phyloP scores from a whole-genome alignment of 768 basidiomycete genomes.

The Tremella fuciformis region DNA sequence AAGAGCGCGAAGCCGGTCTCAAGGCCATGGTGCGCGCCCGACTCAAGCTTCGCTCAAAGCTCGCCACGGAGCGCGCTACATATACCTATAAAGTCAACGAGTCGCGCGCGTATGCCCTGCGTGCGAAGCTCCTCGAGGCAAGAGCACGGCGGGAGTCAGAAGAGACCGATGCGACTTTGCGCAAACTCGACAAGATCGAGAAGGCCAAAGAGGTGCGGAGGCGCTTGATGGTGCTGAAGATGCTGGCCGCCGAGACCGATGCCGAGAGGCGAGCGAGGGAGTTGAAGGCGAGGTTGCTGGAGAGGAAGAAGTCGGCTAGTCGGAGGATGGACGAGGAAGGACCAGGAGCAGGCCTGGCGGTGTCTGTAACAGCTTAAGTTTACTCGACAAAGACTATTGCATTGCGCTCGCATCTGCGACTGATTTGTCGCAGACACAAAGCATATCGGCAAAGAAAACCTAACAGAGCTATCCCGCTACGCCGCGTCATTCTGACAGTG shows the following conservation, averaged over 20 bases:
- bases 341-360: too few species aligned
- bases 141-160: constrained; percentile 23
- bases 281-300: constrained; percentile 37
- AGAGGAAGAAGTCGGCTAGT: constrained; percentile 18
- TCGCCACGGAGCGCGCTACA: constrained; percentile 25
- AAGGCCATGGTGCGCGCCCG: constrained; percentile 31
- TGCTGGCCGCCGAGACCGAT: constrained; percentile 43
- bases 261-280: constrained; percentile 36
- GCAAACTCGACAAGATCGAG: constrained; percentile 30
- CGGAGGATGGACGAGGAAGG: not conserved
- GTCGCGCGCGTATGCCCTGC: constrained; percentile 31
- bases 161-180: constrained; percentile 30
- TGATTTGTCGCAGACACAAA: too few species aligned
- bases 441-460: too few species aligned
- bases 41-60: constrained; percentile 28
- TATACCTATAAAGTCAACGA: constrained; percentile 21
- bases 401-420: too few species aligned
- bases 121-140: constrained; percentile 23
- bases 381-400: too few species aligned
- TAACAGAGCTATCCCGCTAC: too few species aligned
- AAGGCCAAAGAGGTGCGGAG: constrained; percentile 33
- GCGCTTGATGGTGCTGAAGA: constrained; percentile 39
- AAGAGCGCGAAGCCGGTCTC: constrained; percentile 14
- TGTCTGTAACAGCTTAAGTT: too few species aligned
- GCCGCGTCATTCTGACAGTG: too few species aligned